These are phyloP conservation scores for Acanthamoeba comandoni DNA, from an alignment of 208 protist genomes.

Conservation along the genomic window DNA sequence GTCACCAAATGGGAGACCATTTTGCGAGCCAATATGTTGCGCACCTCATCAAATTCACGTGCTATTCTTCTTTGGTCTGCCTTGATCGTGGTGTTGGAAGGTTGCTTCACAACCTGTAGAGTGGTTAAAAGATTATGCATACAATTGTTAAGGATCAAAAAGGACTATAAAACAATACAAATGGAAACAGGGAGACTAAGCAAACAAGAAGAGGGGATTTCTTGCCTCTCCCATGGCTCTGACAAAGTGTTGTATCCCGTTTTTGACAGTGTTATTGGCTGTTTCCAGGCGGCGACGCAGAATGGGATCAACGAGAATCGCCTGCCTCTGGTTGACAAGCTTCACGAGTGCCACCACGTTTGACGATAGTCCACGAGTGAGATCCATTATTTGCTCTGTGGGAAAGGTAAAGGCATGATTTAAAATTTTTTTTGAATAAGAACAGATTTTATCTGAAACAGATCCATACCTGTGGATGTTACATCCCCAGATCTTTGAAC, in stretches of 20 bases:
- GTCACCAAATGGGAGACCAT: too few species aligned
- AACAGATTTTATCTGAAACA: too few species aligned
- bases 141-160: too few species aligned
- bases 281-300: conserved; percentile 33
- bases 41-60: conserved; percentile 37
- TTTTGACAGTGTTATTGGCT: conserved; percentile 38
- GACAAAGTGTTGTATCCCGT: conserved; percentile 50
- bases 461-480: too few species aligned
- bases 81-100: not conserved
- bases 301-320: conserved; percentile 53
- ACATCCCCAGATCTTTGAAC: not conserved
- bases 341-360: conserved; percentile 57
- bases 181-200: not conserved
- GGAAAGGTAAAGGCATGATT: not conserved
- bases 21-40: not conserved
- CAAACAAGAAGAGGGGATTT: too few species aligned
- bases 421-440: too few species aligned
- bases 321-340: conserved; percentile 36
- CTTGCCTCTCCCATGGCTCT: conserved; percentile 48
- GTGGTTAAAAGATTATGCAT: not conserved
- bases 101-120: conserved; percentile 19
- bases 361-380: conserved; percentile 33
- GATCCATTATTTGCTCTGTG: conserved; percentile 66
- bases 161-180: not conserved
- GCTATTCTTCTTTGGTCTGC: conserved; percentile 14